Conservation (phyloP, 2,329 filamentous ascomycete species). For the Gremmenia infestans region DNA sequence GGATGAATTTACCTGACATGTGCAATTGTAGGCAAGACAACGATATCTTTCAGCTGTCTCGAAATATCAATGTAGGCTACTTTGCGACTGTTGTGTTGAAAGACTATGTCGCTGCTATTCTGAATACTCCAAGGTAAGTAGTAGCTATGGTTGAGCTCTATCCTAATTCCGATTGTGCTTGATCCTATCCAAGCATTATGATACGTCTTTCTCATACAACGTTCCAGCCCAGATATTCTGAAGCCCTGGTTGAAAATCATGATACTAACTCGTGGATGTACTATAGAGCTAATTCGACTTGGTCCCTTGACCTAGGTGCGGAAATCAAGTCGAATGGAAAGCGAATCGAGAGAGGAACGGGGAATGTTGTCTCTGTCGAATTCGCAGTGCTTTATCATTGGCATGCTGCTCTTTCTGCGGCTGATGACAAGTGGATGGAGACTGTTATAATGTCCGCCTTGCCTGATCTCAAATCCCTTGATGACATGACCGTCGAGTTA, state of each 20-base stretch:
- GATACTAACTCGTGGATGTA: not conserved
- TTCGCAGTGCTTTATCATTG: slow-evolving; percentile 44
- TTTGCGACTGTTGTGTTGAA: slow-evolving; percentile 41
- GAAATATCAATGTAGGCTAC: slow-evolving; percentile 44
- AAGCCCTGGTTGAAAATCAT: not conserved
- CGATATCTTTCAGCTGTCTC: slow-evolving; percentile 42
- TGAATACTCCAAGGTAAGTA: slow-evolving; percentile 14
- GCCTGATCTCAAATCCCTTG: slow-evolving; percentile 37
- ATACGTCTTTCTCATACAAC: not conserved
- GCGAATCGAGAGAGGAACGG: slow-evolving; percentile 38
- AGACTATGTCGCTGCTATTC: slow-evolving; percentile 37
- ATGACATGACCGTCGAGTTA: slow-evolving; percentile 38
- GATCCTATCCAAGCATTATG: too few species aligned
- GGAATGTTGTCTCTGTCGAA: slow-evolving; percentile 42
- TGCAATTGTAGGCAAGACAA: slow-evolving; percentile 38
- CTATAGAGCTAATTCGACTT: slow-evolving; percentile 37
- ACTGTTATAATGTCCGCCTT: slow-evolving; percentile 31
- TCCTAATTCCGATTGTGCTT: too few species aligned
- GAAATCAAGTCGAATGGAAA: slow-evolving; percentile 39
- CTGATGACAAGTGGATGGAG: slow-evolving; percentile 43
- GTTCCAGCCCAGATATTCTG: not conserved
- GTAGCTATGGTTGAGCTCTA: not conserved
- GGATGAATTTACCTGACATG: not conserved
- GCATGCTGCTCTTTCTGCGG: slow-evolving; percentile 41
- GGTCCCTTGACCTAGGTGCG: slow-evolving; percentile 40